Percentiles rank a stretch among this genome's conserved stretches.
Conservation (phyloP, 129 eudicot species). For the Erigeron canadensis region DNA sequence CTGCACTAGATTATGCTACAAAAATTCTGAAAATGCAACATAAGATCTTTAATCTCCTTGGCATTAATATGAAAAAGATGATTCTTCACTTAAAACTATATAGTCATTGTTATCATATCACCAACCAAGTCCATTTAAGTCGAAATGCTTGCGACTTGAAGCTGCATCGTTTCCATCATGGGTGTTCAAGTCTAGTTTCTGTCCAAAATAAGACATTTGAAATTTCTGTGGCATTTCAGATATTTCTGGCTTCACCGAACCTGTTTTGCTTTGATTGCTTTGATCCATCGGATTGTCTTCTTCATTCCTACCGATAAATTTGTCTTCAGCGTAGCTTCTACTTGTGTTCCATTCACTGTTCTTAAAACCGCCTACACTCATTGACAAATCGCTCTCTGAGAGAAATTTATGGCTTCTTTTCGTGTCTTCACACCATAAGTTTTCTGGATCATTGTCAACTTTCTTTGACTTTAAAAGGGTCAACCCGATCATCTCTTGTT, state of each 20-base stretch:
- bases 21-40: slow-evolving; percentile 36
- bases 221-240: slow-evolving; percentile 40
- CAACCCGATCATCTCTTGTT: slow-evolving; percentile 62
- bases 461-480: slow-evolving; percentile 44
- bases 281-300: slow-evolving; percentile 34
- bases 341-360: slow-evolving; percentile 39
- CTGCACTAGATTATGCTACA: slow-evolving; percentile 30
- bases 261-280: slow-evolving; percentile 24
- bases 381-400: slow-evolving; percentile 51
- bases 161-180: slow-evolving; percentile 58
- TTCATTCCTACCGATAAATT: slow-evolving; percentile 31
- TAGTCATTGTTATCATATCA: slow-evolving; percentile 19
- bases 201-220: slow-evolving; percentile 51
- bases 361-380: slow-evolving; percentile 62
- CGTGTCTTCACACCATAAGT: slow-evolving; percentile 39
- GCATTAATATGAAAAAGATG: slow-evolving; percentile 18
- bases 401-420: slow-evolving; percentile 33
- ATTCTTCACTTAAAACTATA: background rate
- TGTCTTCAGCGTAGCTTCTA: slow-evolving; percentile 39
- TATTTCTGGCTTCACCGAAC: slow-evolving; percentile 36
- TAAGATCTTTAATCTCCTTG: slow-evolving; percentile 21
- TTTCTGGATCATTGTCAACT: slow-evolving; percentile 34
- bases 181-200: slow-evolving; percentile 67
- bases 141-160: slow-evolving; percentile 65
- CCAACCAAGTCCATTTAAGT: slow-evolving; percentile 90